Evolutionary conservation across 2,329 filamentous ascomycete genomes (phyloP).

Genomic region (Botrytis hyacinthi): DNA sequence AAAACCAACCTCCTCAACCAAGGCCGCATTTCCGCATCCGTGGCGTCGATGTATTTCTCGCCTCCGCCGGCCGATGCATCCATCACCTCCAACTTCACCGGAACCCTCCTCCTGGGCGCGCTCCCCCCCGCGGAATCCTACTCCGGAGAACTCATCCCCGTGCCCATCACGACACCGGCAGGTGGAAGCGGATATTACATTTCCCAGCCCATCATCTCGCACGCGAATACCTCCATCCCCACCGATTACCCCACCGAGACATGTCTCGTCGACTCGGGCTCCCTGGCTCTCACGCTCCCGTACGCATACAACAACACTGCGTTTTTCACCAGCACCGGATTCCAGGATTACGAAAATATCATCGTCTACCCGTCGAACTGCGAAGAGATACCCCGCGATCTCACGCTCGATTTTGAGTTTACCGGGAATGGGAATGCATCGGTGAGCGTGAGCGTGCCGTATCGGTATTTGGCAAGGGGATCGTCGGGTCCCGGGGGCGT

Average conservation of each 20-base stretch:
- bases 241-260: not conserved
- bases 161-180: not conserved
- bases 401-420: slow-evolving; percentile 3
- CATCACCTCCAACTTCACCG: not conserved
- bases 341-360: not conserved
- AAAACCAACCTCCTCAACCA: not conserved
- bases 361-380: not conserved
- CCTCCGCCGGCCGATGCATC: not conserved
- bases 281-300: not conserved
- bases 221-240: not conserved
- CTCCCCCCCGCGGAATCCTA: not conserved
- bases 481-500: not conserved
- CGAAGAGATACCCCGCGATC: not conserved
- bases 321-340: not conserved
- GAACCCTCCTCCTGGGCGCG: not conserved
- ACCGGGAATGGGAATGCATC: not conserved
- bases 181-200: not conserved
- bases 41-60: slow-evolving; percentile 1
- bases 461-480: not conserved
- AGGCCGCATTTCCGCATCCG: not conserved
- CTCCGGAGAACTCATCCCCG: not conserved
- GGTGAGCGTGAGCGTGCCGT: not conserved
- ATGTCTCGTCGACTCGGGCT: slow-evolving; percentile 1
- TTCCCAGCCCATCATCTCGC: not conserved
- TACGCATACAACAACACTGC: not conserved